Evolutionary conservation across 441 rosid genomes (phyloP), one percentile per base, ranked within the genome.

Genomic region (Breynia disticha): DNA sequence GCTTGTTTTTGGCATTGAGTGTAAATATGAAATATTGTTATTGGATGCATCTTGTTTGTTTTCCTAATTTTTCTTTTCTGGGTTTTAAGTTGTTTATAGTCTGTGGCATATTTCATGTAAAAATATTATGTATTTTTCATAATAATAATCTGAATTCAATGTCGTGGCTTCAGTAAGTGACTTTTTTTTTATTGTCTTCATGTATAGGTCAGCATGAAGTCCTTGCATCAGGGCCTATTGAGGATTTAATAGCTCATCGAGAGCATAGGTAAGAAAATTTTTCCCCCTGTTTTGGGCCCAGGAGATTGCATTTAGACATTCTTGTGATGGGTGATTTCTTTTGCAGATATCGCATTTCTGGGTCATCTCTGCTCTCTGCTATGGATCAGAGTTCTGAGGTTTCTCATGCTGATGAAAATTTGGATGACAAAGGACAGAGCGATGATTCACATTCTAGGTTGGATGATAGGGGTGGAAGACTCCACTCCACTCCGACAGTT

Each of bases 151-250:
- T 57, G 20, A 37, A 44, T 47, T 16, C 32, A 24, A 24, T 24
- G 4, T 16, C 7, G 16, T 46, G 49, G 35, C 57, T 56, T n/a
- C 14, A 8, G 22, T 58, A 49, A 51, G 19, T 19, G 44, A 46
- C 32, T 11, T 37, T 68, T 59, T 43, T 16, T 61, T 38, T 49
- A 7, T 32, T 50, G 22, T 48, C 52, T 59, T 64, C 48, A 21
- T 48, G 21, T 59, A 47, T 79, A 94, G 99, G 84, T 74, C 95
- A 94, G 68, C 97, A 94, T 79, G 97, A 94, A 78, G 89, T 84
- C 75, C 97, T 94, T 66, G 97, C 97, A 32, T 94, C 97, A 16
- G 99, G 99, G 48, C 99, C 99, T 38, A 94, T 94, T 64, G 99
- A 94, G 73, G 99, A 94, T 68, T 75, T 94, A 68, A 90, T 94